A percentile compares a stretch with the other conserved stretches of the same genome.
phyloP scores from a whole-genome alignment of 139 green algal genomes.

The Coelastrella sp. region DNA sequence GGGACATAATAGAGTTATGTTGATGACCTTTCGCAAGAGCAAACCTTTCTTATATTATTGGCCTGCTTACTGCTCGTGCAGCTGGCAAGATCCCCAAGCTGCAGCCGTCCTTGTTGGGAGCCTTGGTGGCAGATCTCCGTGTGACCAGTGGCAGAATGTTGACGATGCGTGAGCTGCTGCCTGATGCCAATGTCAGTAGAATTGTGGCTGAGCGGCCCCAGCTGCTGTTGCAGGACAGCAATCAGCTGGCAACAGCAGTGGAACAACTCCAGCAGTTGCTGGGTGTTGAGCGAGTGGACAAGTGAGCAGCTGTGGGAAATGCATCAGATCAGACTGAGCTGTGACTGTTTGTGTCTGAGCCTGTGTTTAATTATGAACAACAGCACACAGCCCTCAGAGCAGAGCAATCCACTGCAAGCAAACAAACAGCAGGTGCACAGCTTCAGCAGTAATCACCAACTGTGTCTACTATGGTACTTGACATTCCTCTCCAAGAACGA shows the following conservation, averaged over 20 bases:
- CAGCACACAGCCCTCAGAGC: too few relatives aligned
- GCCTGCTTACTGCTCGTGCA: not conserved
- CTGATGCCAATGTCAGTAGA: not conserved
- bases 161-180: conserved; percentile 23
- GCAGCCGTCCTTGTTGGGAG: not conserved
- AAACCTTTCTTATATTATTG: too few relatives aligned
- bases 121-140: not conserved
- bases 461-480: too few relatives aligned
- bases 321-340: too few relatives aligned
- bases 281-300: conserved; percentile 7
- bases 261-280: conserved; percentile 1
- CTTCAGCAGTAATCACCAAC: too few relatives aligned
- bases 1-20: not conserved
- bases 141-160: not conserved
- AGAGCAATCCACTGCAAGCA: too few relatives aligned
- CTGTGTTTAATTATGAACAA: too few relatives aligned
- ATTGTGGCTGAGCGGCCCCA: conserved; percentile 20
- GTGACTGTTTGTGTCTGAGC: too few relatives aligned
- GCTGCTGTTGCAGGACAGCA: conserved; percentile 36
- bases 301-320: not conserved
- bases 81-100: conserved; percentile 1
- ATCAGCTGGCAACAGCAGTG: not conserved
- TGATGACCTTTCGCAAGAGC: not conserved
- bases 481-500: too few relatives aligned
- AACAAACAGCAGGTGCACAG: too few relatives aligned